Percentiles rank a stretch among this genome's conserved stretches.
Conservation (phyloP, 2,329 filamentous ascomycete species). For the Aspergillus glaucus region DNA sequence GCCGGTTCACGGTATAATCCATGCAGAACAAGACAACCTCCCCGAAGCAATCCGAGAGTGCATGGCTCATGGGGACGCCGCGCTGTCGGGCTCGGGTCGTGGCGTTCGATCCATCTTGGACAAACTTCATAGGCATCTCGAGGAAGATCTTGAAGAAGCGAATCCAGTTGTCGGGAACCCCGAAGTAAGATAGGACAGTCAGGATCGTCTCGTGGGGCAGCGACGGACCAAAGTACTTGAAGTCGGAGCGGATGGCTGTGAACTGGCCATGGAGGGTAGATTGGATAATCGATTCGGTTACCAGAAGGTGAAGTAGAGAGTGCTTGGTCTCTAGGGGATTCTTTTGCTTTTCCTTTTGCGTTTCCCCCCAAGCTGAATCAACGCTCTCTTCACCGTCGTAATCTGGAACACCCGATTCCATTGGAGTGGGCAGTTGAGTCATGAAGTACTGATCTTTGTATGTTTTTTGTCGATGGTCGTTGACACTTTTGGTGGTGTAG, state of each 20-base stretch:
- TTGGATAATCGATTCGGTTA: conserved; percentile 51
- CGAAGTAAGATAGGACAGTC: conserved; percentile 53
- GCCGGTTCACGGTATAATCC: conserved; percentile 58
- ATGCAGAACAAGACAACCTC: conserved; percentile 59
- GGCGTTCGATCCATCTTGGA: conserved; percentile 46
- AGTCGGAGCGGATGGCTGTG: conserved; percentile 53
- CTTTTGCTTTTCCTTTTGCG: conserved; percentile 24
- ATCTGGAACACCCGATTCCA: conserved; percentile 30
- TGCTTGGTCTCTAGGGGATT: conserved; percentile 49
- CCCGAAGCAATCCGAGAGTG: conserved; percentile 54
- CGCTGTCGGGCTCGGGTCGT: conserved; percentile 44
- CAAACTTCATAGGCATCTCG: conserved; percentile 53
- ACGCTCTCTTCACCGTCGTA: conserved; percentile 34
- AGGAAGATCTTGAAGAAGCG: conserved; percentile 56
- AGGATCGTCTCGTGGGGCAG: conserved; percentile 56
- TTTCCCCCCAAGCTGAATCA: conserved; percentile 16
- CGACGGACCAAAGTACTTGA: conserved; percentile 53
- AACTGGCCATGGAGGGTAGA: conserved; percentile 44
- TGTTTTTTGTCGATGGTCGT: conserved; percentile 26
- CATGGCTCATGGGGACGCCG: conserved; percentile 56
- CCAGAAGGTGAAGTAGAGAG: conserved; percentile 50
- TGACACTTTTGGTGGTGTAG: conserved; percentile 17
- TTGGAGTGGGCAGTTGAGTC: conserved; percentile 46
- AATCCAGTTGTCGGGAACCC: conserved; percentile 52
- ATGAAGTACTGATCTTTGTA: conserved; percentile 49